Base-by-base conservation (phyloP, 495 filamentous ascomycete species). In the Aspergillus funiculosus region DNA sequence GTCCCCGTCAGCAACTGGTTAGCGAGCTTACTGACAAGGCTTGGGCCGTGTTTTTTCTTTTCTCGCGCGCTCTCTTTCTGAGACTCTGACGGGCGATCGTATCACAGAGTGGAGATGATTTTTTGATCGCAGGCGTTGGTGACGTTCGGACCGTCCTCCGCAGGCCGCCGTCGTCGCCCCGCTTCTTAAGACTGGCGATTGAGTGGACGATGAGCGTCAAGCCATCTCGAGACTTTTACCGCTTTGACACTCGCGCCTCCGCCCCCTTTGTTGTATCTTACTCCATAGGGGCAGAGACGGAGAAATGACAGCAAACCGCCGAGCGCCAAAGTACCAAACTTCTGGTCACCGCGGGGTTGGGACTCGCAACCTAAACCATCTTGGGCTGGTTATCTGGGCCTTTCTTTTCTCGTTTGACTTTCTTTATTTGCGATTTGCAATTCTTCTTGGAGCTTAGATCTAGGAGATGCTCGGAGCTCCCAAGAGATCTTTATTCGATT, bases 101-200 rank as follows among this genome's bases (percentile, higher is more conserved):
- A 38, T 36, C 31, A n/a, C 30, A 37, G 30, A 31, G 35, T 50
- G 26, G 20, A 28, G 18, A 43, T 52, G 45, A n/a, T 26, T 46
- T 56, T 47, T 48, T 49, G 28, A 46, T 52, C 48, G 30, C 50
- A 47, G 45, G 44, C 48, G 43, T 40, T 57, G 48, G 38, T 17
- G 47, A 49, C 52, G 39, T 29, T 46, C 57, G 52, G 50, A 24
- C 50, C 44, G 50, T 21, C 4, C 48, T 56, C 57, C 52, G 47
- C 53, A 53, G 42, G 34, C 36, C 47, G 48, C 37, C 20, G 28
- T 25, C 27, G 39, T 19, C 34, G 32, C 48, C 46, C 50, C 48
- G 39, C 41, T 18, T 13, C 20, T 32, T 20, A 8, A 17, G 37
- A 18, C 19, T 13, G 46, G 19, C 27, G 20, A 21, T 39, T 26